Evolutionary conservation across 108 stramenopile species (phyloP).

Genomic region (Asterionellopsis glacialis): DNA sequence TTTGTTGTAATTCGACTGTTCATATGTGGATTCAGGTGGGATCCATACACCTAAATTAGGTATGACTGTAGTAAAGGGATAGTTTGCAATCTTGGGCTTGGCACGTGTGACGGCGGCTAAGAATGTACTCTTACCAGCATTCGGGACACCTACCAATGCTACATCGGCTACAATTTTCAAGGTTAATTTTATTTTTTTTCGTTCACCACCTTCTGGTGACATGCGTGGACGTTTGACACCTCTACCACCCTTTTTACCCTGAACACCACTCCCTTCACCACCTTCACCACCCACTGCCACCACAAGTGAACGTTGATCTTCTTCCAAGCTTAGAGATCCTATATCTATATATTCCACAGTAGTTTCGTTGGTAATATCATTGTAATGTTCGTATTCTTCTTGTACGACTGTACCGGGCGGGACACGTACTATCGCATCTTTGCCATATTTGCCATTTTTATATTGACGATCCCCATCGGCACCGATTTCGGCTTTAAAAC

Average conservation of each 20-base stretch:
- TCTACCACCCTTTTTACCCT: constrained; percentile 48
- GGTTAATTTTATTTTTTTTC: constrained; percentile 76
- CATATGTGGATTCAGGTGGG: constrained; percentile 30
- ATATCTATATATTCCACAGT: background rate
- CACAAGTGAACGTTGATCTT: constrained; percentile 11
- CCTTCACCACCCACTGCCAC: constrained; percentile 70
- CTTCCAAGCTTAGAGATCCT: constrained; percentile 2
- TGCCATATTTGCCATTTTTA: constrained; percentile 62
- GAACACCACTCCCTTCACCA: constrained; percentile 70
- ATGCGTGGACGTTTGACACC: constrained; percentile 64
- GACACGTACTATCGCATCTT: constrained; percentile 74
- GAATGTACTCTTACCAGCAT: constrained; percentile 94
- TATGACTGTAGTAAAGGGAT: constrained; percentile 94
- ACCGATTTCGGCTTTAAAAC: constrained; percentile 83
- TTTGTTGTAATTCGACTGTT: constrained; percentile 20
- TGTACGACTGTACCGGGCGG: constrained; percentile 95
- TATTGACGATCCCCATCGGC: constrained; percentile 76
- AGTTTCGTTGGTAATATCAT: background rate
- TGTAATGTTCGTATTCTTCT: constrained; percentile 43
- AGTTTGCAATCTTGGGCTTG: constrained; percentile 95
- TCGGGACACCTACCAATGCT: constrained; percentile 93
- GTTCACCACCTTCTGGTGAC: constrained; percentile 69
- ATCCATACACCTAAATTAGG: constrained; percentile 95
- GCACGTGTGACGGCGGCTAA: constrained; percentile 87
- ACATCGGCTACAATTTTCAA: constrained; percentile 96